Evolutionary conservation across 306 rosid genomes (phyloP), one percentile per base, ranked within the genome.

Genomic region (Hippophae gyantsensis): DNA sequence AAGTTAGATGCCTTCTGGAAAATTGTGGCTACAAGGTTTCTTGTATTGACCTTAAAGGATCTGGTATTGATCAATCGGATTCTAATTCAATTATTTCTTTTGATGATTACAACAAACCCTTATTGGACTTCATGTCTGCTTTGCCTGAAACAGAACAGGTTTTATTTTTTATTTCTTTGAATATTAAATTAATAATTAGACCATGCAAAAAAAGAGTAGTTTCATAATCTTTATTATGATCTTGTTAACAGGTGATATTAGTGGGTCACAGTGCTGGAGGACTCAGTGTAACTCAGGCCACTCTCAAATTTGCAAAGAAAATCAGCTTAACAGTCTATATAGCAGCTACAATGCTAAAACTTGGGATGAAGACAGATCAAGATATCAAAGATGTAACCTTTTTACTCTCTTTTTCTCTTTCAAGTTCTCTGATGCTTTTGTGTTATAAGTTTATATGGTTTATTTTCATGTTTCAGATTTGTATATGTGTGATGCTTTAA

Each of bases 221-320:
- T 13, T n/a, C 4, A 58, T 27, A 26, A 10, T 6, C 8, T 12
- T 8, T 56, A 25, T 8, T 7, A 51, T 40, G 46, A 57, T 13
- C 10, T 50, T 48, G 9, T 59, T 59, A 32, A 32, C 75, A 90
- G 96, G 86, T 85, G 48, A 77, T 87, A 62, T 65, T 92, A 74
- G 98, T 92, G 52, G 98, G 96, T 8, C 96, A 85, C 46, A 92
- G 98, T 56, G 98, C 98, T 18, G 96, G 98, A 68, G 96, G 98
- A 60, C 67, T 87, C 54, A 87, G 83, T 57, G 69, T 87, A 59
- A 92, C 96, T 32, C 82, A 82, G 69, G 92, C 87, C 3, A 76
- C 83, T 73, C 82, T 72, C 42, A 83, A 76, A 65, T 92, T 85
- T 61, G 61, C 98, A 27, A 69, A 80, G 58, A 87, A 92, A 72